Evolutionary conservation across 495 filamentous ascomycete species (phyloP).

Genomic region (Gamarada debralockiae): DNA sequence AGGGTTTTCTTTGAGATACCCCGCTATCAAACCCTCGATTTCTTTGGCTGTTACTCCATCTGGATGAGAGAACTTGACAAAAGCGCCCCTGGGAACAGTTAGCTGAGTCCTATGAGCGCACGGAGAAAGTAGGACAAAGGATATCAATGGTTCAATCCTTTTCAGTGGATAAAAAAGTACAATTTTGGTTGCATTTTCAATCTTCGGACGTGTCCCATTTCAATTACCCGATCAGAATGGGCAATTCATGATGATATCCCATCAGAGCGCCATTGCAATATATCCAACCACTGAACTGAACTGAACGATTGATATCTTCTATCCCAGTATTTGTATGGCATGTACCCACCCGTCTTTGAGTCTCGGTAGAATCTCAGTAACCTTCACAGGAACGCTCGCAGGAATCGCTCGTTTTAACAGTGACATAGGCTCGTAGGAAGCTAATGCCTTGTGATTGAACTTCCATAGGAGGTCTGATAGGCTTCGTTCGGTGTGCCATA

Average conservation of each 20-base stretch:
- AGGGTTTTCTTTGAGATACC: constrained; percentile 60
- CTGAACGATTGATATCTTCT: neutral
- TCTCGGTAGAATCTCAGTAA: constrained; percentile 76
- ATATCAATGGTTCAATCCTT: too few relatives aligned
- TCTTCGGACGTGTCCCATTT: too few relatives aligned
- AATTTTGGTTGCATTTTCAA: too few relatives aligned
- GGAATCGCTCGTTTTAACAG: constrained; percentile 63
- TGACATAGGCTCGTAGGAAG: constrained; percentile 58
- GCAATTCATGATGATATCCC: too few relatives aligned
- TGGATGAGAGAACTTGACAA: constrained; percentile 77
- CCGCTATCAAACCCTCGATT: constrained; percentile 46
- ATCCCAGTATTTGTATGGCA: neutral
- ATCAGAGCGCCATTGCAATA: too few relatives aligned
- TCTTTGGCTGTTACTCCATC: constrained; percentile 46
- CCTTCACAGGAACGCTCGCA: constrained; percentile 50
- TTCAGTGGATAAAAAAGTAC: too few relatives aligned
- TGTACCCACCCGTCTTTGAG: constrained; percentile 66
- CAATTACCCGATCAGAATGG: too few relatives aligned
- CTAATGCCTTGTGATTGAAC: constrained; percentile 53
- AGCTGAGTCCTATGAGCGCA: too few relatives aligned
- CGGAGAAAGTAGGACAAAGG: neutral
- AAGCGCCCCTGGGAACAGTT: constrained; percentile 62
- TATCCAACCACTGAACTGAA: too few relatives aligned
- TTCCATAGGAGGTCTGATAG: constrained; percentile 58
- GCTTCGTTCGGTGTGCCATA: constrained; percentile 47